Conservation (phyloP, 805 yeast genomes). For the Wickerhamiella brachini region DNA sequence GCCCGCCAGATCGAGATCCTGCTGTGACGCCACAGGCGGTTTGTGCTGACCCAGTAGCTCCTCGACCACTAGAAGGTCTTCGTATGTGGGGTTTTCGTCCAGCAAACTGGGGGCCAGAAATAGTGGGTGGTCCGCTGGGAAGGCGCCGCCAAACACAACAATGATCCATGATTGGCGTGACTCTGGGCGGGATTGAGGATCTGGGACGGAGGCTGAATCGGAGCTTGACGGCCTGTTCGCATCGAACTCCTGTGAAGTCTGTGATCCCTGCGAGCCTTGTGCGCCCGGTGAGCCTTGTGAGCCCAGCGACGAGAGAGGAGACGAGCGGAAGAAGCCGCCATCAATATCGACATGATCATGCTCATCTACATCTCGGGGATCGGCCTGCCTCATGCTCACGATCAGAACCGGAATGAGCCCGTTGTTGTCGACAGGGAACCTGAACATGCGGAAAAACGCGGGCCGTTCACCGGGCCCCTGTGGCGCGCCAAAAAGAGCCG, state of each 20-base stretch:
- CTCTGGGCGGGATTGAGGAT: not conserved
- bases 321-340: not conserved
- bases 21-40: constrained; percentile 30
- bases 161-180: constrained; percentile 34
- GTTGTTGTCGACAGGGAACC: constrained; percentile 12
- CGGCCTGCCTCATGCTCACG: constrained; percentile 35
- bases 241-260: no score
- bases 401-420: constrained; percentile 34
- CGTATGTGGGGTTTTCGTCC: constrained; percentile 38
- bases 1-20: constrained; percentile 30
- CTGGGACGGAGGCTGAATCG: not conserved
- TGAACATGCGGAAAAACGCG: constrained; percentile 14
- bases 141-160: constrained; percentile 45
- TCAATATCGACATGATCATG: not conserved
- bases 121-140: constrained; percentile 36
- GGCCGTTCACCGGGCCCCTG: not conserved
- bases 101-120: constrained; percentile 34
- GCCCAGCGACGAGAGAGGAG: no score
- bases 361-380: not conserved
- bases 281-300: not conserved
- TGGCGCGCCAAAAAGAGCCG: not conserved
- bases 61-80: constrained; percentile 35
- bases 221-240: no score
- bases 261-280: no score
- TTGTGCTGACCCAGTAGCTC: constrained; percentile 35